Percentiles rank a stretch among this genome's conserved stretches.
These are phyloP conservation scores for Micromonas pusilla DNA, from an alignment of 139 green algal genomes.

Conservation along the genomic window DNA sequence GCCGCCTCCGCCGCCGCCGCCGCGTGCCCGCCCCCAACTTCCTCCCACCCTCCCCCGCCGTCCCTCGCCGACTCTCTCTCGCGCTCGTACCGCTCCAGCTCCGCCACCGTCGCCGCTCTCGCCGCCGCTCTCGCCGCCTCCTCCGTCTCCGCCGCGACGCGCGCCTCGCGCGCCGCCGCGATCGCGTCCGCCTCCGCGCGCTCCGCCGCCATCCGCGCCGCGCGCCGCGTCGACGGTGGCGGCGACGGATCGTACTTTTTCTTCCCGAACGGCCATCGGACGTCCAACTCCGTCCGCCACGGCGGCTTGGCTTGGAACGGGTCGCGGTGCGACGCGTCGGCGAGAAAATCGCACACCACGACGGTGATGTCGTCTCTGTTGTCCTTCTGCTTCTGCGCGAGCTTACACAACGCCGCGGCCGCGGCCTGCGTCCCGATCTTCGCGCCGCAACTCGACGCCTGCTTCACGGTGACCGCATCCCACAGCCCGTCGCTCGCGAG, in stretches of 20 bases:
- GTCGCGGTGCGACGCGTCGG: not conserved
- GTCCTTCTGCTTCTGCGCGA: slow-evolving; percentile 19
- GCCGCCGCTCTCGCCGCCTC: not conserved
- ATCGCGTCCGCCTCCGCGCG: not conserved
- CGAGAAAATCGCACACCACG: slow-evolving; percentile 12
- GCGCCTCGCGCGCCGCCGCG: not conserved
- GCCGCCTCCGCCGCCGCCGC: not conserved
- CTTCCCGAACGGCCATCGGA: not conserved
- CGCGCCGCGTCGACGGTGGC: not conserved
- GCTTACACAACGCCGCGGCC: slow-evolving; percentile 10
- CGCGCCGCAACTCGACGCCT: not conserved
- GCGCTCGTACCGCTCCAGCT: not conserved
- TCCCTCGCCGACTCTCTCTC: not conserved
- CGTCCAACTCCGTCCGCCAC: not conserved
- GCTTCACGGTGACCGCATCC: slow-evolving; percentile 18
- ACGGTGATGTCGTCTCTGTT: slow-evolving; percentile 27
- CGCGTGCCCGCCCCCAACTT: not conserved
- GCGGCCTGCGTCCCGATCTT: not conserved
- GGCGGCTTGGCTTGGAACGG: not conserved
- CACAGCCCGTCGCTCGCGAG: slow-evolving; percentile 28
- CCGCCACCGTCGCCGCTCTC: not conserved
- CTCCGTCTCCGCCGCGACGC: not conserved
- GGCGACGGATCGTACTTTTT: slow-evolving; percentile 10
- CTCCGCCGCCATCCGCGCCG: not conserved
- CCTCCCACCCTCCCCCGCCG: not conserved